Percentiles rank a stretch among this genome's conserved stretches.
These are phyloP conservation scores for Debaryomycetaceae sp. DNA, from an alignment of 1,139 yeast genomes.

Conservation along the genomic window DNA sequence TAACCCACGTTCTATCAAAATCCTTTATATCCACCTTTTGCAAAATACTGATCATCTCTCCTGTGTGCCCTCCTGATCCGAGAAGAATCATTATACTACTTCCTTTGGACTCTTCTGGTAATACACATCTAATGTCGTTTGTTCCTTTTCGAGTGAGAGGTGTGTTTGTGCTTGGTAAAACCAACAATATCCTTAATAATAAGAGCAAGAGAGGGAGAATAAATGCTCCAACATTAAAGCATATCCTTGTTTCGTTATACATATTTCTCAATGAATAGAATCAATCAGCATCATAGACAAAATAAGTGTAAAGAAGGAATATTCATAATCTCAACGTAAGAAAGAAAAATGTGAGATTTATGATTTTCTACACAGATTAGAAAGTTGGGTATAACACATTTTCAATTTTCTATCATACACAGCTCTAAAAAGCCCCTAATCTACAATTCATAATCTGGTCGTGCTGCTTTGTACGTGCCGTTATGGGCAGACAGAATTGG, in stretches of 20 bases:
- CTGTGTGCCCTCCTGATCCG: conserved; percentile 94
- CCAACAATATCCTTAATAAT: conserved; percentile 22
- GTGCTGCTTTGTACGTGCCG: conserved; percentile 12
- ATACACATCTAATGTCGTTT: conserved; percentile 4
- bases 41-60: conserved; percentile 80
- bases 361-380: neutral
- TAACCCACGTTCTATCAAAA: conserved; percentile 42
- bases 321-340: neutral
- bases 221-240: conserved; percentile 17
- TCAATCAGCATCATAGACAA: neutral
- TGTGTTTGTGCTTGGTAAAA: conserved; percentile 25
- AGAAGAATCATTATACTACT: conserved; percentile 50
- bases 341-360: too few species aligned
- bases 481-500: neutral
- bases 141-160: neutral
- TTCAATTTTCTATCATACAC: neutral
- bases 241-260: conserved; percentile 25
- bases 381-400: neutral
- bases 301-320: neutral
- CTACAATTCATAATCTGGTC: conserved; percentile 17
- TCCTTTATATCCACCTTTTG: conserved; percentile 25
- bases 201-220: conserved; percentile 24
- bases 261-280: conserved; percentile 9
- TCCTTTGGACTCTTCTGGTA: conserved; percentile 14
- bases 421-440: neutral